Evolutionary conservation across 2,329 filamentous ascomycete genomes (phyloP), one percentile per base, ranked within the genome.

Genomic region (Apiospora marii): DNA sequence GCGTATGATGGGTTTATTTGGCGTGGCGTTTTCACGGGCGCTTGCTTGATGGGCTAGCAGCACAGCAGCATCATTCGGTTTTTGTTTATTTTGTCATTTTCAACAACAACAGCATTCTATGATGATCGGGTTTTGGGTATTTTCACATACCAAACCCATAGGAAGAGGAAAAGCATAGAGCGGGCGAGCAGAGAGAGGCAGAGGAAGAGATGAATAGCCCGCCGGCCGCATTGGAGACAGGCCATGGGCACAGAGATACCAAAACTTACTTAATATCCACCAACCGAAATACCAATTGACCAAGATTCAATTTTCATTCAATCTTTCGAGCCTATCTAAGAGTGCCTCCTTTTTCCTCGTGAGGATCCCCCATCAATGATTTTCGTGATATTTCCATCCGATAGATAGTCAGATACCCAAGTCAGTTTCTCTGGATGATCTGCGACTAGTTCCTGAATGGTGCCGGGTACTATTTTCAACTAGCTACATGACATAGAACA

Each of bases 11-110:
- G 46, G 30, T 61, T 64, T 64, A 13, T 64, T 64, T 37, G 58
- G 58, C 58, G 58, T 64, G 58, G 58, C 58, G 58, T 64, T 64
- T 64, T 41, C n/a, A 34, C 58, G 30, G 58, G 58, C 58, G 58
- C 58, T 64, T 51, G 49, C n/a, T 64, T n/a, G 58, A 30, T 41
- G 34, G 34, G 34, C 58, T 64, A 41, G 30, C 46, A 27, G 48
- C 13, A 10, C 46, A 27, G 44, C 16, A 16, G 44, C 49, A 51
- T 27, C n/a, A 51, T 51, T 51, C n/a, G 3, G 49, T 10, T 61
- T 37, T 4, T n/a, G 12, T 64, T 41, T 41, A 14, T 41, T 64
- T 64, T 64, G 30, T 64, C 34, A 22, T 64, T 41, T 64, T 64
- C 30, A 64, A n/a, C 19, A 19, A 13, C 46, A 48, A 48, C 37